These are phyloP conservation scores for Ophiostoma angusticollis DNA, from an alignment of 2,329 filamentous ascomycete genomes.

Conservation along the genomic window DNA sequence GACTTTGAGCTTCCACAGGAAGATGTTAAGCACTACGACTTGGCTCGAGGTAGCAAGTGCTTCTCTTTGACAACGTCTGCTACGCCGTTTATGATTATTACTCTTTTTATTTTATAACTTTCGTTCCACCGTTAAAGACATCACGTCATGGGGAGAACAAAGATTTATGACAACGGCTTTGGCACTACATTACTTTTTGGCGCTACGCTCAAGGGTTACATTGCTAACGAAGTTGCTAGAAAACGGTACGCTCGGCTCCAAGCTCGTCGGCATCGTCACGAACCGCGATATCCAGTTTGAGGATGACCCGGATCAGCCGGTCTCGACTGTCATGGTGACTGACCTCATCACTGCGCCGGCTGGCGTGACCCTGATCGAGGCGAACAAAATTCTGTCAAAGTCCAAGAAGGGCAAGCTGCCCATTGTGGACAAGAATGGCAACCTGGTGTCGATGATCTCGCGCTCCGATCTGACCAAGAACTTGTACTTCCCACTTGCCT, in stretches of 20 bases:
- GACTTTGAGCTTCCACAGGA: no score
- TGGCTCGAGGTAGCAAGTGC: no score
- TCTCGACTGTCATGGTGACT: slow-evolving; percentile 92
- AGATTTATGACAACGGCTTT: slow-evolving; percentile 19
- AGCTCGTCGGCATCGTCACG: slow-evolving; percentile 93
- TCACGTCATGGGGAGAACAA: slow-evolving; percentile 71
- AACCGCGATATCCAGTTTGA: slow-evolving; percentile 98
- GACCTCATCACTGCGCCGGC: slow-evolving; percentile 79
- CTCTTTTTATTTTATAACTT: slow-evolving; percentile 75
- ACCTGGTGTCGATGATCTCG: slow-evolving; percentile 83
- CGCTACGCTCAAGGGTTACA: no score
- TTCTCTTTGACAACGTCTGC: no score
- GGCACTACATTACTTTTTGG: slow-evolving; percentile 5
- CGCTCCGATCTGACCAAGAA: slow-evolving; percentile 98
- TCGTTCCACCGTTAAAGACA: slow-evolving; percentile 98
- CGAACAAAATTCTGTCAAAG: slow-evolving; percentile 82
- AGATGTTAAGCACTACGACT: no score
- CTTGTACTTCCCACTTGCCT: slow-evolving; percentile 88
- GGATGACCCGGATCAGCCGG: slow-evolving; percentile 54
- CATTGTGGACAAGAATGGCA: slow-evolving; percentile 71
- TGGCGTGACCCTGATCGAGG: slow-evolving; percentile 74
- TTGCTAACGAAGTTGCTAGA: slow-evolving; percentile 46
- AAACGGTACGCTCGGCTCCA: slow-evolving; percentile 82
- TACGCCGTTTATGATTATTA: slow-evolving; percentile 56
- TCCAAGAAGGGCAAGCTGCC: slow-evolving; percentile 99